Evolutionary conservation across 73 alveolate species (phyloP).

Genomic region (Breviolum minutum): DNA sequence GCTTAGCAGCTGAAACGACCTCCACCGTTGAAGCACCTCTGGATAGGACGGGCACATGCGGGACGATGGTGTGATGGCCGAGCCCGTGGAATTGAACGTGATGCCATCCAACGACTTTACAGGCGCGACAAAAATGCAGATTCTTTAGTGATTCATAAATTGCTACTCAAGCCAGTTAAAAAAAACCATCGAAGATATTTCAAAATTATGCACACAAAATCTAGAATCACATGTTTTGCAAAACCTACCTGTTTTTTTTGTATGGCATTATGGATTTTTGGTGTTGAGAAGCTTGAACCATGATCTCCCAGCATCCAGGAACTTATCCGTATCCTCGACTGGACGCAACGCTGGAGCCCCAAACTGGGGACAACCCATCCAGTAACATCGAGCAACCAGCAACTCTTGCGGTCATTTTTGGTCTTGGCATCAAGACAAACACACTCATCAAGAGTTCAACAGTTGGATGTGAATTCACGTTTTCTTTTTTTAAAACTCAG

Average conservation of each 20-base stretch:
- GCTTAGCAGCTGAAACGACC: not conserved
- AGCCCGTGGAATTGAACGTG: conserved; percentile 16
- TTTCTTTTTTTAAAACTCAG: no score
- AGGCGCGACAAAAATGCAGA: conserved; percentile 18
- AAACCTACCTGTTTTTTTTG: no score
- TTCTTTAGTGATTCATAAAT: not conserved
- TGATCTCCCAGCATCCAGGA: not conserved
- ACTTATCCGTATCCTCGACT: conserved; percentile 51
- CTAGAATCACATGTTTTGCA: no score
- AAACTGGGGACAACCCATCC: not conserved
- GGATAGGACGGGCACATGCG: conserved; percentile 52
- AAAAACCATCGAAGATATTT: not conserved
- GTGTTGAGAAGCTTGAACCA: no score
- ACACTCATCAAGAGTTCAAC: not conserved
- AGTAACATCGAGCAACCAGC: no score
- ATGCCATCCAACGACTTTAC: conserved; percentile 55
- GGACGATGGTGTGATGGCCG: conserved; percentile 75
- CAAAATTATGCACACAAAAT: no score
- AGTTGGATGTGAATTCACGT: not conserved
- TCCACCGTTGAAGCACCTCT: not conserved
- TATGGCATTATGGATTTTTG: no score
- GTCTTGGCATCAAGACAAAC: not conserved
- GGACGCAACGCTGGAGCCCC: conserved; percentile 52
- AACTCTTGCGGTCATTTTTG: no score
- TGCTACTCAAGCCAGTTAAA: not conserved